These are phyloP conservation scores for Chlorella sp. DNA, from an alignment of 139 green algal genomes.

Conservation along the genomic window DNA sequence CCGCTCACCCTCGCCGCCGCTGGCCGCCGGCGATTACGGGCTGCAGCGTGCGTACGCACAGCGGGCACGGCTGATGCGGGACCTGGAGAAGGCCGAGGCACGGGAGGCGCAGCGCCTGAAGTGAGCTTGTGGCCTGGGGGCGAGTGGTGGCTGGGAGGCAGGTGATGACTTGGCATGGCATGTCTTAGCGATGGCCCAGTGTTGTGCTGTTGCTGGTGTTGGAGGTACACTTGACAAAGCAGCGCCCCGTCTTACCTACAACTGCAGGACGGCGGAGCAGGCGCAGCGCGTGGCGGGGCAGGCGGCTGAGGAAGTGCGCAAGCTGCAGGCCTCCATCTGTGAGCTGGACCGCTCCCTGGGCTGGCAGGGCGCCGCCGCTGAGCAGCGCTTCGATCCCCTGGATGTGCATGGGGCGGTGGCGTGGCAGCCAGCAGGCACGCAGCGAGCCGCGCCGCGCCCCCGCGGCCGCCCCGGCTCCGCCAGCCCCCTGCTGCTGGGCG, in stretches of 20 bases:
- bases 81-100: slow-evolving; percentile 60
- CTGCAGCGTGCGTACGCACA: slow-evolving; percentile 57
- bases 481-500: slow-evolving; percentile 5
- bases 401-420: slow-evolving; percentile 1
- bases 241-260: neutral
- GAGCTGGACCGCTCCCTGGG: slow-evolving; percentile 50
- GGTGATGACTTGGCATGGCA: neutral
- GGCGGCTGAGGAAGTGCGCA: slow-evolving; percentile 54
- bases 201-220: neutral
- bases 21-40: slow-evolving; percentile 13
- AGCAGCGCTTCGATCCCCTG: slow-evolving; percentile 16
- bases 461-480: neutral
- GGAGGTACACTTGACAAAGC: neutral
- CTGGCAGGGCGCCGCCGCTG: slow-evolving; percentile 2
- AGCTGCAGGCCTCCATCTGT: slow-evolving; percentile 57
- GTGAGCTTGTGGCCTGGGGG: slow-evolving; percentile 34
- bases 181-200: neutral
- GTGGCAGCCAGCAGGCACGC: slow-evolving; percentile 22
- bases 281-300: slow-evolving; percentile 49
- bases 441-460: neutral
- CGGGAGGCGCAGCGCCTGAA: slow-evolving; percentile 48
- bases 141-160: no score
- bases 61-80: slow-evolving; percentile 65
- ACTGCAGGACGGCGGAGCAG: slow-evolving; percentile 41
- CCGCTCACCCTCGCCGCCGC: neutral